Evolutionary conservation across 2,329 filamentous ascomycete genomes (phyloP), one percentile per base, ranked within the genome.

Genomic region (Lecanicillium sp.): DNA sequence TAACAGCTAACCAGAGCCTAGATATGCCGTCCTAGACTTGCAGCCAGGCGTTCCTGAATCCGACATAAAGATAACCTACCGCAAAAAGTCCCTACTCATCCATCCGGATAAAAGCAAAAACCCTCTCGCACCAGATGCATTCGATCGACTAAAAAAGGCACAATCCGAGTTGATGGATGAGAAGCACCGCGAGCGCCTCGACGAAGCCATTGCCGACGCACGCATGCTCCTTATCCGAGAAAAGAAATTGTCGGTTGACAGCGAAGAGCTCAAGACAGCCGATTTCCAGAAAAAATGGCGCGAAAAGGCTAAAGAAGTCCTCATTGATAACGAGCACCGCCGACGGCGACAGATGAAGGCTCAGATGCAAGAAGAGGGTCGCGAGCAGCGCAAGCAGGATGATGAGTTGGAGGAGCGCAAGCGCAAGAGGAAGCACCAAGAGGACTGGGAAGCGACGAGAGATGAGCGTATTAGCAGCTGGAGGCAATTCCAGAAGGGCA

Each of bases 81-180:
- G 92, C 70, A 89, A 87, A 54, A 96, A 95, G 64, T 98, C 92
- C n/a, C 81, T 98, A 41, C 80, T 98, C 35, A 96, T 98, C 68
- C 92, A 98, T 68, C 92, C 92, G 6, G 92, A 98, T 70, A 98
- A 98, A 63, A 95, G 92, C 41, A 80, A 80, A 55, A 96, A 98
- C 57, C 83, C 87, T 0, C 76, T 72, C 35, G 92, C 92, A 0
- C 90, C 92, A 4, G 92, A 96, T 53, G 92, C 92, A 48, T 98
- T 98, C 57, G 92, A 98, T 64, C 81, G 90, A 9, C 75, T 98
- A 19, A 95, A 95, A 56, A 95, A 96, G 64, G 92, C 92, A 0
- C 88, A 96, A 57, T 84, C 80, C 3, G 78, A 86, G 51, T 76
- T 98, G 4, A 83, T 94, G 68, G 92, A 98, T 60, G 90, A 96